phyloP scores from a whole-genome alignment of 176 grass and related monocot species.

The Ensete ventricosum region DNA sequence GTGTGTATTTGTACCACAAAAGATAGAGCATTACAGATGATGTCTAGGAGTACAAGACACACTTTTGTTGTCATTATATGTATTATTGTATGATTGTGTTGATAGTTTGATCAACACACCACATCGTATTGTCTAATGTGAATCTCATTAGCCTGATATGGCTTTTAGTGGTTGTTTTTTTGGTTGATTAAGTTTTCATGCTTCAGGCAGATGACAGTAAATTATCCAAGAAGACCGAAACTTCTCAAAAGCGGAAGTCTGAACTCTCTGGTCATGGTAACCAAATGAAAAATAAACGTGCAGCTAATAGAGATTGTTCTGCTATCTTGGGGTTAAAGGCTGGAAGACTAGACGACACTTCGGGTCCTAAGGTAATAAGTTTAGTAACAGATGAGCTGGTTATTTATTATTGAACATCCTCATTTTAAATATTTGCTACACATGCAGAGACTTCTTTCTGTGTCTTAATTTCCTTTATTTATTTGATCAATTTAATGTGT shows the following conservation, averaged over 20 bases:
- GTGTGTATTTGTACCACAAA: too few relatives aligned
- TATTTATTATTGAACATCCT: too few relatives aligned
- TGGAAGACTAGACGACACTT: constrained; percentile 15
- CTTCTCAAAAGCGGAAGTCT: constrained; percentile 50
- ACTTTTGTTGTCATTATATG: too few relatives aligned
- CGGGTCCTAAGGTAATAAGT: neutral
- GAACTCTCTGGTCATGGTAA: constrained; percentile 28
- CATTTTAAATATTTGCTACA: too few relatives aligned
- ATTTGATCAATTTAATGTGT: neutral
- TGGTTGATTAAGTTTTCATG: neutral
- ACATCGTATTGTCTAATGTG: neutral
- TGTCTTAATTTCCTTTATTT: neutral
- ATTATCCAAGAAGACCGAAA: neutral
- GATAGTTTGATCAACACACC: too few relatives aligned
- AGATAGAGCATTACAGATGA: too few relatives aligned
- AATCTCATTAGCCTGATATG: neutral
- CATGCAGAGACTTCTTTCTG: neutral
- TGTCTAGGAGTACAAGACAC: too few relatives aligned
- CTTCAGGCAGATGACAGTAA: constrained; percentile 9
- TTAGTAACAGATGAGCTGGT: too few relatives aligned
- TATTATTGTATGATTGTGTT: too few relatives aligned
- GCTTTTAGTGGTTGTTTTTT: neutral
- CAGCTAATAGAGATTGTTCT: neutral
- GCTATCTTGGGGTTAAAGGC: constrained; percentile 12
- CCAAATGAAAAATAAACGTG: constrained; percentile 14